Base-by-base conservation (phyloP, 1,139 yeast species). In the Candida sojae region DNA sequence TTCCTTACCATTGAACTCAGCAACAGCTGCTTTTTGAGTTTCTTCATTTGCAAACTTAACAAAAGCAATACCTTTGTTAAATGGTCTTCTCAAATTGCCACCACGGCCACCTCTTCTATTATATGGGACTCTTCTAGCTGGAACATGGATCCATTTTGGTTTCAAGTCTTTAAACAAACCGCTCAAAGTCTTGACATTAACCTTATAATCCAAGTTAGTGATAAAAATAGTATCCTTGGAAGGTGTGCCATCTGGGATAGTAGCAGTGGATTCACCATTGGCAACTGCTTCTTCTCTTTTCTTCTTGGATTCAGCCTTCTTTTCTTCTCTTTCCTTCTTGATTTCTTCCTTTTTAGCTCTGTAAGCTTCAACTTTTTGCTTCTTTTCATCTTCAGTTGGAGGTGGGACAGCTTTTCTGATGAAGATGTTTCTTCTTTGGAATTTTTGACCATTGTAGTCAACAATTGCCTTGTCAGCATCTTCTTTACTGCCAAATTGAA, bases 11-110 rank as follows among this genome's bases (percentile, higher is more conserved):
- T 80, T 75, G 61, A 77, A 80, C 55, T 79, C 72, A 30, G 69
- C 71, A 52, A 82, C 73, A 12, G 82, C 84, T 56, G 66, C 58
- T 59, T 70, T 64, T 62, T 81, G 86, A 40, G 63, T 61, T 53
- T 75, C 80, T 54, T 77, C 78, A 56, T 63, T 63, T 36, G 71
- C 61, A 57, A 83, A 80, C 57, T 75, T 80, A 50, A 82, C 80
- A 65, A 83, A 83, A 3, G 86, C 88, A 65, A 80, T 80, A 43
- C 88, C 88, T 64, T 79, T 81, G 63, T 82, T 82, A 63, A 70
- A 78, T 55, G 77, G 73, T 48, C 68, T 60, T 53, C 70, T 72
- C 21, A 39, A 38, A 21, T 13, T 28, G 13, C 42, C 39, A 33
- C 43, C 48, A 39, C 73, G 75, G 31, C 67, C 72, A 31, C 67